Percentiles rank a stretch among this genome's conserved stretches.
These are phyloP conservation scores for Colletotrichum truncatum DNA, from an alignment of 2,329 filamentous ascomycete genomes.

Conservation along the genomic window DNA sequence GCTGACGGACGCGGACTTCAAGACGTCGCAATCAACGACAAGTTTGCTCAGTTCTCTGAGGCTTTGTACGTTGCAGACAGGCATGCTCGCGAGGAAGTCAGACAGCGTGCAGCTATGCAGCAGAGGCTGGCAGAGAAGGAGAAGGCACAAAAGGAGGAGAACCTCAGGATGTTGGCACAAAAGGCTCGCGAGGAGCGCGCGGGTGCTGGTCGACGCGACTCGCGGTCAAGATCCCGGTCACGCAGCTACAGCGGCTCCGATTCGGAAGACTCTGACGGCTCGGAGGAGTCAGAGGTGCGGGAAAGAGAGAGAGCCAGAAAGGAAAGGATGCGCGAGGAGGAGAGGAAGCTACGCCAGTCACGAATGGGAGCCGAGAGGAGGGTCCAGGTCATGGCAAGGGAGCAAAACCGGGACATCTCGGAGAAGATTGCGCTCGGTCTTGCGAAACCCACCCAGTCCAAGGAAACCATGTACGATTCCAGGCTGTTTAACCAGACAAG, in stretches of 20 bases:
- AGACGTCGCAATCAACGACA: conserved; percentile 97
- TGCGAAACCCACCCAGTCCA: conserved; percentile 91
- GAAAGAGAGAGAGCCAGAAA: conserved; percentile 81
- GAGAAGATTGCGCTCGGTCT: conserved; percentile 96
- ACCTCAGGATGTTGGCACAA: conserved; percentile 86
- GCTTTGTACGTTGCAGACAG: conserved; percentile 93
- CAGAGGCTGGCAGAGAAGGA: conserved; percentile 96
- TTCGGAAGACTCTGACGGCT: conserved; percentile 59
- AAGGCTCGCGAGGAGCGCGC: conserved; percentile 88
- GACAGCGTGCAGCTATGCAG: conserved; percentile 92
- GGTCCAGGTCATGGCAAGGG: conserved; percentile 90
- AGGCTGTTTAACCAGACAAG: conserved; percentile 93
- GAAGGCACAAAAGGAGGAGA: conserved; percentile 92
- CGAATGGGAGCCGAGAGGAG: conserved; percentile 95
- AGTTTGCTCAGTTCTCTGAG: conserved; percentile 96
- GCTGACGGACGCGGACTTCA: conserved; percentile 92
- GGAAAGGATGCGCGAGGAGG: conserved; percentile 83
- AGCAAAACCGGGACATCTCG: conserved; percentile 96
- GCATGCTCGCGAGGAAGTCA: conserved; percentile 94
- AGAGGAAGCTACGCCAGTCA: conserved; percentile 90
- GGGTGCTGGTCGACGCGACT: conserved; percentile 56
- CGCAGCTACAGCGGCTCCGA: conserved; percentile 63
- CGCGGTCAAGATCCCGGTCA: conserved; percentile 47
- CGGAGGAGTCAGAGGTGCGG: conserved; percentile 75
- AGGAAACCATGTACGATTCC: conserved; percentile 97